Evolutionary conservation across 2,329 filamentous ascomycete genomes (phyloP), one percentile per base, ranked within the genome.

Genomic region (Alternaria sp.): DNA sequence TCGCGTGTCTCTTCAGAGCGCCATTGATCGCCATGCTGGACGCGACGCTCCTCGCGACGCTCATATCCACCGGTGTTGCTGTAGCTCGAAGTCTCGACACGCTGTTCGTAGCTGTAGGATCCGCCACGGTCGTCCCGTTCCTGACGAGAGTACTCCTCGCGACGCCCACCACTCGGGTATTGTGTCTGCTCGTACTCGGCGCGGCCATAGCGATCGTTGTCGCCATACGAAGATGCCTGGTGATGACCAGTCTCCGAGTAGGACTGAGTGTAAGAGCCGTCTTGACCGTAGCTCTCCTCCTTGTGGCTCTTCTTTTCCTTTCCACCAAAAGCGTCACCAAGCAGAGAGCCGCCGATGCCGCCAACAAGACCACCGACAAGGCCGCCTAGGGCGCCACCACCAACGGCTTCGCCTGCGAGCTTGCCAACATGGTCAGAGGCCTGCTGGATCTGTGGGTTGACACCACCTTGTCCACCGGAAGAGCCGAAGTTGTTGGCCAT

Each of bases 291-390:
- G 33, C 84, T 84, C 61, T 86, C 81, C 68, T 83, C 84, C 58
- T 84, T 82, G 68, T 85, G 86, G 51, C 81, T 83, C 72, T 88
- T 84, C 60, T 85, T 88, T 49, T 88, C 83, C 33, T 86, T 72
- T 4, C 71, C 82, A 37, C 83, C 79, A 56, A 91, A 87, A 14
- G 85, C 86, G 12, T 86, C 86, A 11, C 89, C 87, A 9, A 96
- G 85, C 15, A 94, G 81, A 43, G 87, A 88, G 37, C 87, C 86
- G 28, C 85, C 84, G 64, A 87, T 80, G 25, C 82, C 84, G 28
- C 85, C 83, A 26, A 92, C 90, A 33, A 92, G 80, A 26, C 89
- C 88, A 58, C 89, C 90, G 12, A 97, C 84, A 46, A 97, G 82
- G 23, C 90, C 89, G 28, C 91, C 90, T 1, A 93, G 77, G 11